Evolutionary conservation across 2,329 filamentous ascomycete species (phyloP).

Genomic region (Trichoderma hamatum): DNA sequence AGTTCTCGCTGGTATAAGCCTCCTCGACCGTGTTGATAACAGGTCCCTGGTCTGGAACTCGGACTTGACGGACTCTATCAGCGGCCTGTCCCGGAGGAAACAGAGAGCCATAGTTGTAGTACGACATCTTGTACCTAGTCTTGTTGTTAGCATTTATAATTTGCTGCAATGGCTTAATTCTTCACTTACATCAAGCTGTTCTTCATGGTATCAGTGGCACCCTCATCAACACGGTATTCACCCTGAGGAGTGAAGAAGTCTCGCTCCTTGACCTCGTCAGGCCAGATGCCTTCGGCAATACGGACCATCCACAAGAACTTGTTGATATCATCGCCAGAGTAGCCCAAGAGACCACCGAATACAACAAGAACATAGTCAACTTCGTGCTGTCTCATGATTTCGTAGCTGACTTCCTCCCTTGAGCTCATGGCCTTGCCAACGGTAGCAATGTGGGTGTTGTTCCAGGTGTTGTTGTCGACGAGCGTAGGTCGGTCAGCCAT

Average conservation of each 20-base stretch:
- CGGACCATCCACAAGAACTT: slow-evolving; percentile 99
- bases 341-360: slow-evolving; percentile 92
- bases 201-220: slow-evolving; percentile 95
- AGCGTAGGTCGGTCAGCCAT: slow-evolving; percentile 98
- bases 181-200: slow-evolving; percentile 92
- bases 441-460: slow-evolving; percentile 99
- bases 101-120: slow-evolving; percentile 93
- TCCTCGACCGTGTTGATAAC: slow-evolving; percentile 89
- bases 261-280: slow-evolving; percentile 97
- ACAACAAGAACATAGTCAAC: slow-evolving; percentile 98
- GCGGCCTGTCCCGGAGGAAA: slow-evolving; percentile 90
- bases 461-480: slow-evolving; percentile 99
- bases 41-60: slow-evolving; percentile 81
- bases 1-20: slow-evolving; percentile 98
- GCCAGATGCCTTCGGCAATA: slow-evolving; percentile 99
- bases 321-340: slow-evolving; percentile 98
- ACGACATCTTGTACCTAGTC: slow-evolving; percentile 99
- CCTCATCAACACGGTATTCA: slow-evolving; percentile 92
- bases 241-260: slow-evolving; percentile 93
- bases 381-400: slow-evolving; percentile 97
- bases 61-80: slow-evolving; percentile 83
- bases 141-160: slow-evolving; percentile 33
- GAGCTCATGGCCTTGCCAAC: slow-evolving; percentile 99
- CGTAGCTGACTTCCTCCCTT: slow-evolving; percentile 95
- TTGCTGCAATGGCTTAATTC: background rate